Evolutionary conservation across 495 filamentous ascomycete genomes (phyloP).

Genomic region (Rusavskia elegans): DNA sequence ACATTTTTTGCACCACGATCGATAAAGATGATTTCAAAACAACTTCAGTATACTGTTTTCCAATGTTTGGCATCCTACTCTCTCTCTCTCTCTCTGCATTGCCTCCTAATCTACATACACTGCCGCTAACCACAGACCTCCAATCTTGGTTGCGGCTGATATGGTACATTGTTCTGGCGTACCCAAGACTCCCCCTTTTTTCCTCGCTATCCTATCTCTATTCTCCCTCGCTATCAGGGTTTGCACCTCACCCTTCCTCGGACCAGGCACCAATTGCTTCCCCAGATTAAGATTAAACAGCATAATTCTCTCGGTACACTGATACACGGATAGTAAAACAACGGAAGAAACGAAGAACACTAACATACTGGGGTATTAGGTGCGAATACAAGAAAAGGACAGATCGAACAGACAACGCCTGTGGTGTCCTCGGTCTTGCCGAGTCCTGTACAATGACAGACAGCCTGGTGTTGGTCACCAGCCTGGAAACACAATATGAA

Average conservation of each 20-base stretch:
- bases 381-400: no score
- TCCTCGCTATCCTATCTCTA: no score
- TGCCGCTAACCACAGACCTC: no score
- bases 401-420: background rate
- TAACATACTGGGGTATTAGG: background rate
- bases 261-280: background rate
- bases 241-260: background rate
- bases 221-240: background rate
- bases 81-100: no score
- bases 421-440: background rate
- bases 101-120: no score
- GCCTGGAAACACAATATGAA: background rate
- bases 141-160: no score
- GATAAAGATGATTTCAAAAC: no score
- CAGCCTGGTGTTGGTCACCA: background rate
- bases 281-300: background rate
- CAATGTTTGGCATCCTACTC: no score
- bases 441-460: background rate
- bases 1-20: no score
- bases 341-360: background rate
- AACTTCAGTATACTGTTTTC: no score
- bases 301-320: background rate
- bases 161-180: no score
- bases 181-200: no score
- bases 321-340: background rate